Conservation (phyloP, 2,329 filamentous ascomycete species). For the Hymenoscyphus fructigenus region DNA sequence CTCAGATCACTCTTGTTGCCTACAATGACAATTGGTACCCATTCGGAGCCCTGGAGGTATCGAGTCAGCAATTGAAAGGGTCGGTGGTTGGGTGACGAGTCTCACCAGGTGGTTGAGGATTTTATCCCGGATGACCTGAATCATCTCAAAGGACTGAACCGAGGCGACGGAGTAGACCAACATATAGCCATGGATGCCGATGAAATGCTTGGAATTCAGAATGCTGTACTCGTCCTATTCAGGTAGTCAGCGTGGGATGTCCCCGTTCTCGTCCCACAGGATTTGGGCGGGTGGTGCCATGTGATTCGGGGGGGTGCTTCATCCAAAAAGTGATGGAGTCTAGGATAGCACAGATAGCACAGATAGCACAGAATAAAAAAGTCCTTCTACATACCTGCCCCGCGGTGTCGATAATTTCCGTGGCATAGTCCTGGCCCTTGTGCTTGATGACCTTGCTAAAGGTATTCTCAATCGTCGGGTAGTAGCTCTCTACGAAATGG, state of each 20-base stretch:
- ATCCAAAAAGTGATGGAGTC: not conserved
- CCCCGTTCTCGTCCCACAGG: not conserved
- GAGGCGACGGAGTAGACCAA: conserved; percentile 97
- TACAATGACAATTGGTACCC: conserved; percentile 89
- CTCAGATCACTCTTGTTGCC: conserved; percentile 96
- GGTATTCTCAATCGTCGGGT: conserved; percentile 98
- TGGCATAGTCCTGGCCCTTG: conserved; percentile 89
- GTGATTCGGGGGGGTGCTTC: not conserved
- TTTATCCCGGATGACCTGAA: conserved; percentile 92
- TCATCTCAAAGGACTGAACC: conserved; percentile 95
- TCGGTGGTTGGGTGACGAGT: conserved; percentile 18
- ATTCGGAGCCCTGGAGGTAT: conserved; percentile 72
- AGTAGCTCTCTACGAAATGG: conserved; percentile 98
- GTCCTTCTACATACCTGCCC: conserved; percentile 79
- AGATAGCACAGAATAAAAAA: not conserved
- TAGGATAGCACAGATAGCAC: no score
- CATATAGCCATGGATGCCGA: conserved; percentile 98
- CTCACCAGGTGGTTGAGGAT: conserved; percentile 91
- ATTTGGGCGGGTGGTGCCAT: not conserved
- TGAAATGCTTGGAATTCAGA: conserved; percentile 97
- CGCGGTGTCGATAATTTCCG: conserved; percentile 97
- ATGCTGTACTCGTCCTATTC: conserved; percentile 94
- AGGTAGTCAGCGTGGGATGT: conserved; percentile 17
- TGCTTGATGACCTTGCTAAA: conserved; percentile 94
- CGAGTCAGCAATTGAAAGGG: not conserved